Evolutionary conservation across 2,329 filamentous ascomycete species (phyloP), one percentile per base, ranked within the genome.

Genomic region (Ophiostoma fasciatum): DNA sequence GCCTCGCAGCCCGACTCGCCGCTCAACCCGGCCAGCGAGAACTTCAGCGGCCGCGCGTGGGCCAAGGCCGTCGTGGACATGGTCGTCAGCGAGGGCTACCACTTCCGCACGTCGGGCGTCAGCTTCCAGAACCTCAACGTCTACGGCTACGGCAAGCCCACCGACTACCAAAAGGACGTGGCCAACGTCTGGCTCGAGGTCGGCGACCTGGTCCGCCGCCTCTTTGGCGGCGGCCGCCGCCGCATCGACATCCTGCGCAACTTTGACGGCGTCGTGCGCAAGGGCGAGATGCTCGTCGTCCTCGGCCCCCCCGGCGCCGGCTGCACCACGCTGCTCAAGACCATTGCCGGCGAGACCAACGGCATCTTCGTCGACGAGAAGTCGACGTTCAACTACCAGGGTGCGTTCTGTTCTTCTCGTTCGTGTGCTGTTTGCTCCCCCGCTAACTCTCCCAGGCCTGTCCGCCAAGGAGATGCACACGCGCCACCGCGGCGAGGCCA

Each of bases 261-360:
- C 47, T 74, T 81, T 38, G 76, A 82, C 44, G 78, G 78, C 19
- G 50, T 82, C 0, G 73, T 83, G 2, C 64, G 71, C 49, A 71
- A 69, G 42, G 79, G 79, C 29, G 79, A 84, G 61, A 81, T 84
- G 75, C 57, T 83, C 20, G 74, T 83, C 13, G 79, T 83, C 3
- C 64, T 84, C 23, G 79, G 79, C 13, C 78, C 78, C 37, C 79
- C 79, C 3, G 71, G 71, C 28, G 67, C 69, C n/a, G 80, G 80
- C 36, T 93, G 84, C 55, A 83, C 80, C 13, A 92, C 84, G 3
- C 77, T 92, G 44, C 63, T 93, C 39, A 92, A 92, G 62, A 82
- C 82, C 0, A 72, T 92, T 46, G 73, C 82, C 4, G 83, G 84
- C 41, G 82, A 92, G 56, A 82, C 79, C 17, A 78, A 85, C 46